Evolutionary conservation across 2,329 filamentous ascomycete species (phyloP).

Genomic region (Monilinia polystroma): DNA sequence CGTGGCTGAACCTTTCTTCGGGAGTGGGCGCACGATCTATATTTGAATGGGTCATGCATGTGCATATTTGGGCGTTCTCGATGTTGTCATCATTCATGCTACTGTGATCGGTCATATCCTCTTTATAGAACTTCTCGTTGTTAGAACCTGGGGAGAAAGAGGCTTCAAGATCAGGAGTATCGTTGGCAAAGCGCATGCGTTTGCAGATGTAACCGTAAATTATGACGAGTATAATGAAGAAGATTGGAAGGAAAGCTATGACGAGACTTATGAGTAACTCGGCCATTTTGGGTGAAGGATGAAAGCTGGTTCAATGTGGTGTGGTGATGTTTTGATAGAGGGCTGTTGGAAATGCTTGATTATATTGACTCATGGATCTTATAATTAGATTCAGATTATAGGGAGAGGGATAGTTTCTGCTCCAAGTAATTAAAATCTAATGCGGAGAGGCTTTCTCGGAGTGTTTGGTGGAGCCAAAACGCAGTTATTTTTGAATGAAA

Average conservation of each 20-base stretch:
- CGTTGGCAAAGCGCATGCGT: too few species aligned
- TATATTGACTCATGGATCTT: too few species aligned
- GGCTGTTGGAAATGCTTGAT: too few species aligned
- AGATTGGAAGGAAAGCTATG: neutral
- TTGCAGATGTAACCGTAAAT: too few species aligned
- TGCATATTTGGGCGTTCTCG: neutral
- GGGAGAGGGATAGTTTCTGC: neutral
- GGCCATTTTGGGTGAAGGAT: neutral
- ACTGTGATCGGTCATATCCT: neutral
- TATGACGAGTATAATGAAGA: neutral
- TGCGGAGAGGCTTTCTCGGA: too few species aligned
- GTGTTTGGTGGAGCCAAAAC: too few species aligned
- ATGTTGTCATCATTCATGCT: neutral
- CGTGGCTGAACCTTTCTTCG: neutral
- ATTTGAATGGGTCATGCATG: neutral
- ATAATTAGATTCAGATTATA: too few species aligned
- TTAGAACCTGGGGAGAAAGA: neutral
- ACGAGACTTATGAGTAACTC: neutral
- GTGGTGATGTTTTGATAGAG: neutral
- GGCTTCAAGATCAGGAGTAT: neutral
- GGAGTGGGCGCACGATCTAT: neutral
- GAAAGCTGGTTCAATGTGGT: neutral
- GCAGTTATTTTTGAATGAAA: too few species aligned
- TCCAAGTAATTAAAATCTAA: too few species aligned
- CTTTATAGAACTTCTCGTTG: neutral